These are phyloP conservation scores for Chiua sp. DNA, from an alignment of 1,284 basidiomycete species.

Conservation along the genomic window DNA sequence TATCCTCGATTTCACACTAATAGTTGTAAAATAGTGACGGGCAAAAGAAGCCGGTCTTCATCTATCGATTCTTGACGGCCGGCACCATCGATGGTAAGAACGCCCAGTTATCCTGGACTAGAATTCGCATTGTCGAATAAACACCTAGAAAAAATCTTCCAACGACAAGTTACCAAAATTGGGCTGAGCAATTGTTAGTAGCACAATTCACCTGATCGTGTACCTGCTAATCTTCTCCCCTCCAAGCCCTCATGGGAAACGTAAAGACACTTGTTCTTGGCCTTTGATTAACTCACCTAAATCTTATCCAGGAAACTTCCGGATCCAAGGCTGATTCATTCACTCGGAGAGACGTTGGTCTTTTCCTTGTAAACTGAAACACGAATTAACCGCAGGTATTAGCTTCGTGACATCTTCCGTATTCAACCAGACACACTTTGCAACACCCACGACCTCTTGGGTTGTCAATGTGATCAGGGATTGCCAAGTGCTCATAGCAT, in stretches of 20 bases:
- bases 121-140: conserved; percentile 6
- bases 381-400: conserved; percentile 9
- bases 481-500: conserved; percentile 24
- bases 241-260: conserved; percentile 70
- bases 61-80: conserved; percentile 90
- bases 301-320: conserved; percentile 42
- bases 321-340: conserved; percentile 85
- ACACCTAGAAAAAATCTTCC: conserved; percentile 78
- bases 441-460: conserved; percentile 90
- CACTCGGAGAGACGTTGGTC: conserved; percentile 81
- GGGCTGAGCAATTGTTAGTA: conserved; percentile 85
- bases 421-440: conserved; percentile 83
- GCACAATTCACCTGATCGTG: not conserved
- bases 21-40: conserved; percentile 73
- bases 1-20: conserved; percentile 5
- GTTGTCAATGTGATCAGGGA: conserved; percentile 64
- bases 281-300: conserved; percentile 11
- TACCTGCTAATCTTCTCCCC: conserved; percentile 11
- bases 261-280: conserved; percentile 40
- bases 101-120: not conserved
- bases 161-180: conserved; percentile 96
- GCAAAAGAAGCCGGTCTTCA: conserved; percentile 91
- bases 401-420: conserved; percentile 93
- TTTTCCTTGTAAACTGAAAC: conserved; percentile 3
- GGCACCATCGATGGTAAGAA: conserved; percentile 76